Base-by-base conservation (phyloP, 2,329 filamentous ascomycete species). In the Grosmannia penicillata region DNA sequence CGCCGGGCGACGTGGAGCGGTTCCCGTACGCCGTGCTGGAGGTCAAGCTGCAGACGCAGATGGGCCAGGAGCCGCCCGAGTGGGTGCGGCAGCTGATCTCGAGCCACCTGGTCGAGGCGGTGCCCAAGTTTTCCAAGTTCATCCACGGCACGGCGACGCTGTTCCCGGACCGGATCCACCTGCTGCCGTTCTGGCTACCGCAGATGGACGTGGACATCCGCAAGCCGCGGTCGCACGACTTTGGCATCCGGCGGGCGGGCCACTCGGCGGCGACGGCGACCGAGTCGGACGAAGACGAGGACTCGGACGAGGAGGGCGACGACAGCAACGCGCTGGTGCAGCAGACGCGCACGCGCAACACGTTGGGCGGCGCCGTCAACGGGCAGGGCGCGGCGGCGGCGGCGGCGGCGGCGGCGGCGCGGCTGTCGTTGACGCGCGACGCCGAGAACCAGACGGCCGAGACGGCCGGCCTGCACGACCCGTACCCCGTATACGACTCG, bases 71-170 rank as follows among this genome's bases (percentile, higher is more conserved):
- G 53, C 85, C 91, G 13, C 91, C 91, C 0, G 82, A 93, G 53
- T 98, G 91, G 91, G 89, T 98, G 49, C 79, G 86, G 18, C 85
- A 96, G 54, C 70, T 98, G 37, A 93, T 86, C 32, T 72, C 84
- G 11, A 94, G 86, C 45, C 91, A 98, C 61, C 70, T 98, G 14
- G 91, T 98, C 3, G 91, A 98, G 61, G 87, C 91, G n/a, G 87
- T 98, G 3, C 91, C 91, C 45, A 98, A 98, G 56, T 98, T 96
- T 60, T 95, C 86, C 53, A 98, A 98, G 62, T 98, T 96, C 57
- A 96, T 98, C 42, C 91, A 98, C 57, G 91, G 91, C 42, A 86
- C 80, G 2, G 89, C 89, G 9, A 82, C 75, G 10, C 62, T 98
- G 33, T 93, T 95, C 57, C 87, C 87, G 0, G 72, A 78, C 32